A percentile compares a stretch with the other conserved stretches of the same genome.
These are phyloP conservation scores for Fusarium gaditjirri DNA, from an alignment of 2,329 filamentous ascomycete species.

Conservation along the genomic window DNA sequence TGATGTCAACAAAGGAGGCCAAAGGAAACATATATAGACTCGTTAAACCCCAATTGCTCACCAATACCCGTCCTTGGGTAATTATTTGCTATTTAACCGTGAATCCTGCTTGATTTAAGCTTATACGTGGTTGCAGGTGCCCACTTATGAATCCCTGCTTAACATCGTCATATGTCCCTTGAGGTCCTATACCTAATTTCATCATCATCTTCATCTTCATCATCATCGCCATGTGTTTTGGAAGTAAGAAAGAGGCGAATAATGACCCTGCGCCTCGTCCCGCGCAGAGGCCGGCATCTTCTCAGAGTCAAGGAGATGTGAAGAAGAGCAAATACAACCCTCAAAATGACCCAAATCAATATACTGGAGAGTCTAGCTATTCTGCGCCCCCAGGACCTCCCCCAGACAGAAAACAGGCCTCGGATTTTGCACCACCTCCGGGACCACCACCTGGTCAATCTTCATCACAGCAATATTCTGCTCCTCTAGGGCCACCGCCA, in stretches of 20 bases:
- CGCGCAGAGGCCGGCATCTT: slow-evolving; percentile 43
- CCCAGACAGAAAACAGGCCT: slow-evolving; percentile 20
- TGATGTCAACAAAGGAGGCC: slow-evolving; percentile 8
- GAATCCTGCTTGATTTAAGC: slow-evolving; percentile 11
- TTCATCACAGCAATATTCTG: slow-evolving; percentile 36
- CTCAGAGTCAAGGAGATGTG: slow-evolving; percentile 44
- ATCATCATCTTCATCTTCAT: not conserved
- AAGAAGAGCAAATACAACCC: slow-evolving; percentile 44
- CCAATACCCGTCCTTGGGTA: not conserved
- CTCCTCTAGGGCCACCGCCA: slow-evolving; percentile 49
- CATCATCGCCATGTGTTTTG: slow-evolving; percentile 59
- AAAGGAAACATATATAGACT: not conserved
- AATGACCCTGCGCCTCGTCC: slow-evolving; percentile 56
- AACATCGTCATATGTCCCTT: slow-evolving; percentile 19
- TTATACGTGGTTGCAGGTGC: slow-evolving; percentile 30
- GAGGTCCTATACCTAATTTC: not conserved
- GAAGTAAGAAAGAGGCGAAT: slow-evolving; percentile 54
- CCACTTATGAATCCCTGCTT: slow-evolving; percentile 24
- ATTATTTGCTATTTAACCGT: not conserved
- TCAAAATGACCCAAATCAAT: slow-evolving; percentile 38
- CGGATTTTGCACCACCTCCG: slow-evolving; percentile 47
- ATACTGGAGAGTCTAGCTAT: slow-evolving; percentile 33
- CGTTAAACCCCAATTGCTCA: not conserved
- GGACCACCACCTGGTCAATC: slow-evolving; percentile 40
- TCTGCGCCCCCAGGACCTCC: slow-evolving; percentile 36